A percentile compares a stretch with the other conserved stretches of the same genome.
Conservation (phyloP, 305 asterid genomes). For the Fraxinus baroniana region DNA sequence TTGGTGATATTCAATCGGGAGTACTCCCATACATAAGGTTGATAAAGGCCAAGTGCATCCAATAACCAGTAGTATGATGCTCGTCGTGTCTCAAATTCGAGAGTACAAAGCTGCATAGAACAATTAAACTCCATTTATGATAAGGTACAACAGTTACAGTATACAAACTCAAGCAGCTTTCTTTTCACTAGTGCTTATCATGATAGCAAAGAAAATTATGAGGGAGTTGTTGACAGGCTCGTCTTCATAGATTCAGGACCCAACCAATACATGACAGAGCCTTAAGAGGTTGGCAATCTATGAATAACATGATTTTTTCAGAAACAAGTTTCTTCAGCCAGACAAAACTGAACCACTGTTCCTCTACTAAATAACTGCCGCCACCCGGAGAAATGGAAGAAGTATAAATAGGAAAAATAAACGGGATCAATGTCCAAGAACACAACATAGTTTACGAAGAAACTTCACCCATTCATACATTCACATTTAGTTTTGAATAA, state of each 20-base stretch:
- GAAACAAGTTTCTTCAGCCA: neutral
- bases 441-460: neutral
- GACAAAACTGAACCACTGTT: neutral
- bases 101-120: conserved; percentile 69
- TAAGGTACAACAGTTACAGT: neutral
- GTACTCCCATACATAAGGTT: conserved; percentile 89
- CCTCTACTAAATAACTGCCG: neutral
- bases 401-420: neutral
- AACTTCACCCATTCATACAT: neutral
- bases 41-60: conserved; percentile 70
- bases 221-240: neutral
- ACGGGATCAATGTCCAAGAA: neutral
- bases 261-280: neutral
- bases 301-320: neutral
- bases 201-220: neutral
- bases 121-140: neutral
- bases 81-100: conserved; percentile 89
- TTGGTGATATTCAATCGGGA: conserved; percentile 72
- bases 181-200: neutral
- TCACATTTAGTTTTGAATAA: neutral
- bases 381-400: neutral
- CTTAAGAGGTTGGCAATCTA: neutral
- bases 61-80: conserved; percentile 92
- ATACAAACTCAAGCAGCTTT: neutral
- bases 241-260: neutral